Evolutionary conservation across 1,139 yeast species (phyloP).

Genomic region (Yamadazyma sp.): DNA sequence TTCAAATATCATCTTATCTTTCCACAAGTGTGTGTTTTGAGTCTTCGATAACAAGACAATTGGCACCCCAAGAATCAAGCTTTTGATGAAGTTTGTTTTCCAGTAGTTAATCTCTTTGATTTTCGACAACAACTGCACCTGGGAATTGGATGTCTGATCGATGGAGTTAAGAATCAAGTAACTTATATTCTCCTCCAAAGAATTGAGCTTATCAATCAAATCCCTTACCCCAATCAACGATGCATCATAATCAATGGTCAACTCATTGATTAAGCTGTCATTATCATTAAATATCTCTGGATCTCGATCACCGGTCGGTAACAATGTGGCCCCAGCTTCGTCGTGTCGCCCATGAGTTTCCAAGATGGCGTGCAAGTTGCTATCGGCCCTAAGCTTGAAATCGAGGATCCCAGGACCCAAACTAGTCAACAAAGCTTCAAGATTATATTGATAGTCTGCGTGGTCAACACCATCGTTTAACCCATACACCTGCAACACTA

Average conservation of each 20-base stretch:
- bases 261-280: constrained; percentile 26
- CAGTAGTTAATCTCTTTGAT: constrained; percentile 73
- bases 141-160: constrained; percentile 54
- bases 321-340: constrained; percentile 7
- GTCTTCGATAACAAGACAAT: constrained; percentile 58
- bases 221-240: constrained; percentile 54
- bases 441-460: constrained; percentile 33
- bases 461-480: constrained; percentile 27
- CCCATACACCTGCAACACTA: constrained; percentile 36
- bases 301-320: constrained; percentile 8
- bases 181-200: constrained; percentile 24
- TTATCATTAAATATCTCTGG: constrained; percentile 12
- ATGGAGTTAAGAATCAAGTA: constrained; percentile 45
- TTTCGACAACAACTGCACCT: constrained; percentile 66
- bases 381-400: constrained; percentile 22
- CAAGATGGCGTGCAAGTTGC: constrained; percentile 6
- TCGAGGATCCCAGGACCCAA: constrained; percentile 27
- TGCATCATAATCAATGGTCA: constrained; percentile 47
- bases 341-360: constrained; percentile 5
- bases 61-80: constrained; percentile 62
- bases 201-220: constrained; percentile 45
- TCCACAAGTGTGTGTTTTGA: constrained; percentile 33
- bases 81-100: constrained; percentile 53
- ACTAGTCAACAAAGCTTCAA: constrained; percentile 39
- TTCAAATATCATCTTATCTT: constrained; percentile 30